These are phyloP conservation scores for Monosporascus sp. DNA, from an alignment of 2,329 filamentous ascomycete genomes.

Conservation along the genomic window DNA sequence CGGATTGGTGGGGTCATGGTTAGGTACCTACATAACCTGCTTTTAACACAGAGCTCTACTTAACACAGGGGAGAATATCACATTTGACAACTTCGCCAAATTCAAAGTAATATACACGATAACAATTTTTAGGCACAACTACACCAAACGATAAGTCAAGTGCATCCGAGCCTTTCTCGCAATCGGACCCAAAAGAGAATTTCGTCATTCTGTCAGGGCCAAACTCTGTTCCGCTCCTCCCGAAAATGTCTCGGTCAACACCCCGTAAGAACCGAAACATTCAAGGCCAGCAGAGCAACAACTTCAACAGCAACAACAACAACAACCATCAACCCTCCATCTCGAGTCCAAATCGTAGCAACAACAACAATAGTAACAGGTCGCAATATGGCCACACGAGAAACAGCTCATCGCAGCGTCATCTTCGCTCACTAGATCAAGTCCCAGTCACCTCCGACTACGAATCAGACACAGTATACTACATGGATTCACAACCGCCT, in stretches of 20 bases:
- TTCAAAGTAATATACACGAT: too few relatives aligned
- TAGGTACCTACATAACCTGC: too few relatives aligned
- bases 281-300: constrained; percentile 15
- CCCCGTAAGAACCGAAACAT: constrained; percentile 27
- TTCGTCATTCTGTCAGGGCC: too few relatives aligned
- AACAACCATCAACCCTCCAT: constrained; percentile 6
- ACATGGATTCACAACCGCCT: constrained; percentile 36
- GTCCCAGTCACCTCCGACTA: constrained; percentile 50
- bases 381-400: constrained; percentile 35
- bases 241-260: constrained; percentile 30
- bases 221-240: constrained; percentile 5
- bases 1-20: too few relatives aligned
- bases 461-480: constrained; percentile 57
- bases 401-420: constrained; percentile 20
- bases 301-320: constrained; percentile 6
- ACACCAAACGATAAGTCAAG: too few relatives aligned
- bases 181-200: too few relatives aligned
- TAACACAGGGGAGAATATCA: too few relatives aligned
- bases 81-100: too few relatives aligned
- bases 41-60: too few relatives aligned
- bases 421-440: constrained; percentile 14
- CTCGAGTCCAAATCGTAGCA: constrained; percentile 3
- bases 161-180: too few relatives aligned
- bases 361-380: constrained; percentile 19
- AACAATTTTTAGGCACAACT: too few relatives aligned